These are phyloP conservation scores for Aureobasidium vineae DNA, from an alignment of 2,329 filamentous ascomycete genomes.

Conservation along the genomic window DNA sequence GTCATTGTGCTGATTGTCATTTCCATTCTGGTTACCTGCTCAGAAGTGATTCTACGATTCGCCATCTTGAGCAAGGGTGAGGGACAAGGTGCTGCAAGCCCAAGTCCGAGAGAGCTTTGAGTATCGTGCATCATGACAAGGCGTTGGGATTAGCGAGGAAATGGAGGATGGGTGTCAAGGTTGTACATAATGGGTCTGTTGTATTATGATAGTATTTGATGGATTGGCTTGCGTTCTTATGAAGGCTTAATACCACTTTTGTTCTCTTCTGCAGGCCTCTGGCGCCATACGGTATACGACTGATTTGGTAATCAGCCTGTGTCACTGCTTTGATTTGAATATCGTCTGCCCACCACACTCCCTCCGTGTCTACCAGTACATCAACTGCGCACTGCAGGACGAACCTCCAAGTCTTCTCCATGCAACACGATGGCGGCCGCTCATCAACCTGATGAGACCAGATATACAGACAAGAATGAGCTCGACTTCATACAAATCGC, in stretches of 20 bases:
- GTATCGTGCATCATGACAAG: background rate
- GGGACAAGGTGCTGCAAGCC: conserved; percentile 7
- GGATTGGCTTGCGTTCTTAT: background rate
- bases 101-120: conserved; percentile 22
- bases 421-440: too few relatives aligned
- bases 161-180: background rate
- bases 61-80: conserved; percentile 57
- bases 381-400: too few relatives aligned
- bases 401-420: too few relatives aligned
- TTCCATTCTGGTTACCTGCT: conserved; percentile 85
- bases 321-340: too few relatives aligned
- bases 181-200: conserved; percentile 13
- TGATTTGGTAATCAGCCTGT: too few relatives aligned
- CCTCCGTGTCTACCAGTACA: too few relatives aligned
- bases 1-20: conserved; percentile 91
- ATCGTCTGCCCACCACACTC: too few relatives aligned
- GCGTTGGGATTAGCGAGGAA: background rate
- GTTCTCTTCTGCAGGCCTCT: background rate
- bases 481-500: too few relatives aligned
- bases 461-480: too few relatives aligned
- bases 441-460: too few relatives aligned
- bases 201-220: background rate
- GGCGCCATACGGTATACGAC: background rate
- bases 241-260: conserved; percentile 19
- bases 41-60: conserved; percentile 85